These are phyloP conservation scores for Pleurozium schreberi DNA, from an alignment of 225 moss, liverwort and hornwort species.

Conservation along the genomic window DNA sequence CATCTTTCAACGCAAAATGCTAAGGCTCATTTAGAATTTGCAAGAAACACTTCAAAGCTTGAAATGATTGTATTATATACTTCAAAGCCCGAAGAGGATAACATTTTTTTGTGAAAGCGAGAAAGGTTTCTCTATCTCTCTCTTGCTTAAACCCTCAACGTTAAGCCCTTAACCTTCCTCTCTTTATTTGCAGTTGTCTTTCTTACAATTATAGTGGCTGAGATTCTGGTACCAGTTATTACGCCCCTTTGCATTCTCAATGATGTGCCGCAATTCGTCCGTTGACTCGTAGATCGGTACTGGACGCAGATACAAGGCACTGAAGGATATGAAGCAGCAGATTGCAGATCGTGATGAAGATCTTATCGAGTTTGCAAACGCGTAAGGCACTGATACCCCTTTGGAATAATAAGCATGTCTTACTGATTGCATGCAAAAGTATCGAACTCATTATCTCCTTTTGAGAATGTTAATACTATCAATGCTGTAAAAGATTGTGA, in stretches of 20 bases:
- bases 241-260: background rate
- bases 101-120: too few relatives aligned
- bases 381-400: constrained; percentile 12
- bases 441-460: background rate
- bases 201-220: background rate
- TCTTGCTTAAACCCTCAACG: background rate
- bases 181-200: background rate
- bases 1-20: too few relatives aligned
- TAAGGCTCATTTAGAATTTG: too few relatives aligned
- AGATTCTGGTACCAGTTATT: background rate
- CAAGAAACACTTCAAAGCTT: too few relatives aligned
- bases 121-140: constrained; percentile 24
- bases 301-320: constrained; percentile 37
- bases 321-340: constrained; percentile 44
- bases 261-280: background rate
- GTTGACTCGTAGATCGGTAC: background rate
- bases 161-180: background rate
- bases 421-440: background rate
- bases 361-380: constrained; percentile 49
- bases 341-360: constrained; percentile 38
- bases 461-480: background rate
- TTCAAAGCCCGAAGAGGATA: too few relatives aligned
- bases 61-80: too few relatives aligned
- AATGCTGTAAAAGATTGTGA: background rate
- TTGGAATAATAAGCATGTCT: background rate